Percentiles rank a stretch among this genome's conserved stretches.
Conservation (phyloP, 2,329 filamentous ascomycete species). For the Aureobasidium sp. region DNA sequence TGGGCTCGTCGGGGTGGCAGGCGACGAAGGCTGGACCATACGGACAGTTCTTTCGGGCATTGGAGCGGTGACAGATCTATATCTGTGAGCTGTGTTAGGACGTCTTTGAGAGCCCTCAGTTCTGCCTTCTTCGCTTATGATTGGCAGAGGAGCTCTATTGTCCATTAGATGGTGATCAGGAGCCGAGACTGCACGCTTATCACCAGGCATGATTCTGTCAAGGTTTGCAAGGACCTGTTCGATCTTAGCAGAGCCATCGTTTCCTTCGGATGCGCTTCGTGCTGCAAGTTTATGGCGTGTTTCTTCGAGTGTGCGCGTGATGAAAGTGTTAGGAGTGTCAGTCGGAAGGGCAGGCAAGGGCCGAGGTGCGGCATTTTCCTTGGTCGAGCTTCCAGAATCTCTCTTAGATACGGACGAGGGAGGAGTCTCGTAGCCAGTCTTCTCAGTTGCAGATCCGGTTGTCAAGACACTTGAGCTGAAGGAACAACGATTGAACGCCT, state of each 20-base stretch:
- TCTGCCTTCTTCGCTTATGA: slow-evolving; percentile 46
- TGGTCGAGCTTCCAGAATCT: slow-evolving; percentile 14
- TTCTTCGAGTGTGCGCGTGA: slow-evolving; percentile 50
- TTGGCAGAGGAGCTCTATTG: slow-evolving; percentile 36
- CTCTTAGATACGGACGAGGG: slow-evolving; percentile 41
- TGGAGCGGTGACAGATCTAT: slow-evolving; percentile 38
- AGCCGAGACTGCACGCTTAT: slow-evolving; percentile 42
- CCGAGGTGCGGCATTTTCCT: slow-evolving; percentile 35
- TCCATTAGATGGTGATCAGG: slow-evolving; percentile 31
- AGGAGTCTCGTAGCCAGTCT: slow-evolving; percentile 43
- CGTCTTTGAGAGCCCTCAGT: slow-evolving; percentile 24
- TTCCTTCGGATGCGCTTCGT: slow-evolving; percentile 39
- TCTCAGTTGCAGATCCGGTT: slow-evolving; percentile 32
- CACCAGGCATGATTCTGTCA: slow-evolving; percentile 29
- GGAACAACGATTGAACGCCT: slow-evolving; percentile 73
- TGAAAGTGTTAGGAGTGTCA: slow-evolving; percentile 45
- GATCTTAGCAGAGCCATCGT: slow-evolving; percentile 44
- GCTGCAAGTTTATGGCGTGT: slow-evolving; percentile 52
- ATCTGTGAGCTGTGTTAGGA: slow-evolving; percentile 30
- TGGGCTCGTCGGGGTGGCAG: slow-evolving; percentile 43
- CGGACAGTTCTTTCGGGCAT: slow-evolving; percentile 45
- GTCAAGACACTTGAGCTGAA: slow-evolving; percentile 43
- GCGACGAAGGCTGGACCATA: slow-evolving; percentile 48
- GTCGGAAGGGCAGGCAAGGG: slow-evolving; percentile 40
- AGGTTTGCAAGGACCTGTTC: slow-evolving; percentile 50